Percentiles rank a stretch among this genome's conserved stretches.
These are phyloP conservation scores for Trichoderma semiorbis DNA, from an alignment of 2,329 filamentous ascomycete species.

Conservation along the genomic window DNA sequence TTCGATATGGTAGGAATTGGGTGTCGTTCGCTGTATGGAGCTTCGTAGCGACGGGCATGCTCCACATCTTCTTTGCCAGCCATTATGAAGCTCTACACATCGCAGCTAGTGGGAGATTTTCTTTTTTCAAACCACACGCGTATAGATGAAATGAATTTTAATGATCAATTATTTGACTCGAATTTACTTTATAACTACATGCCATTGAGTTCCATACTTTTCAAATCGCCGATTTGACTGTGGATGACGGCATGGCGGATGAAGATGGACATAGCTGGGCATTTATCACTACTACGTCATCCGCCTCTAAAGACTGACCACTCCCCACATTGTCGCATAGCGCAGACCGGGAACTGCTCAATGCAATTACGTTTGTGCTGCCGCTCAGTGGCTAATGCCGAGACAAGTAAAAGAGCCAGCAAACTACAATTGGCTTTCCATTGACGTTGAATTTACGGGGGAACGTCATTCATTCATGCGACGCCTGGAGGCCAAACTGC, in stretches of 20 bases:
- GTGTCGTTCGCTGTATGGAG: constrained; percentile 41
- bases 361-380: neutral
- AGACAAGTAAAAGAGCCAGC: neutral
- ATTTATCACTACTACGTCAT: constrained; percentile 19
- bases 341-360: neutral
- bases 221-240: neutral
- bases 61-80: constrained; percentile 37
- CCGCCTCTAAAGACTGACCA: neutral
- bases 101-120: neutral
- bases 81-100: constrained; percentile 26
- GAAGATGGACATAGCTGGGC: neutral
- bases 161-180: neutral
- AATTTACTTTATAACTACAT: neutral
- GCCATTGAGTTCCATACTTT: neutral
- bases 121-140: neutral
- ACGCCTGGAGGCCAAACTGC: neutral
- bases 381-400: neutral
- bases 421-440: neutral
- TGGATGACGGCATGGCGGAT: neutral
- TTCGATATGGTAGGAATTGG: constrained; percentile 48
- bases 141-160: neutral
- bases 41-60: constrained; percentile 36
- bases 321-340: neutral
- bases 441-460: neutral
- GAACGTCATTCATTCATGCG: constrained; percentile 7